These are phyloP conservation scores for Fraxinus latifolia DNA, from an alignment of 305 asterid species.

Conservation along the genomic window DNA sequence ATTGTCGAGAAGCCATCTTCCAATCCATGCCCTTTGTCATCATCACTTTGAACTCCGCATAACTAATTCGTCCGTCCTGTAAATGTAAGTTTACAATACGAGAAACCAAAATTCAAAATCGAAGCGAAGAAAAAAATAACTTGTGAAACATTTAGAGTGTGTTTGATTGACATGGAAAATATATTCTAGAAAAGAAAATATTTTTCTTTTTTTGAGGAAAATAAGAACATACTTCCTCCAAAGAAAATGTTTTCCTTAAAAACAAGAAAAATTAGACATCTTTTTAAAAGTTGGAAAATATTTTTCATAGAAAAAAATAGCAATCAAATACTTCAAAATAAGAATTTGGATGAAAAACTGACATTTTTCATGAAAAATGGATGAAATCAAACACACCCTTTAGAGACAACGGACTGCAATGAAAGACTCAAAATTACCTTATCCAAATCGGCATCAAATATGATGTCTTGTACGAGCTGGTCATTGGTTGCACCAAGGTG, in stretches of 20 bases:
- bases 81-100: neutral
- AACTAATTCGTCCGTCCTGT: slow-evolving; percentile 81
- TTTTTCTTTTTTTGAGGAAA: too few relatives aligned
- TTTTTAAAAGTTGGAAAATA: too few relatives aligned
- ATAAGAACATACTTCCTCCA: too few relatives aligned
- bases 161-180: too few relatives aligned
- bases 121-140: neutral
- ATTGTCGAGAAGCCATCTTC: slow-evolving; percentile 89
- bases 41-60: slow-evolving; percentile 73
- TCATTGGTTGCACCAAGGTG: slow-evolving; percentile 46
- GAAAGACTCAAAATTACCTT: slow-evolving; percentile 42
- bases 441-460: slow-evolving; percentile 77
- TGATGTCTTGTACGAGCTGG: slow-evolving; percentile 62
- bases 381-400: too few relatives aligned
- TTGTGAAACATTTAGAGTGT: neutral
- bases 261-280: too few relatives aligned
- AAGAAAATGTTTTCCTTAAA: too few relatives aligned
- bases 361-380: too few relatives aligned
- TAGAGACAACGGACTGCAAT: neutral
- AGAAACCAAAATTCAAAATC: neutral
- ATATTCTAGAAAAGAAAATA: too few relatives aligned
- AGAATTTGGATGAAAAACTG: too few relatives aligned
- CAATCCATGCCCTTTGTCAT: slow-evolving; percentile 85
- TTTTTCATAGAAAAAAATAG: too few relatives aligned
- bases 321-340: too few relatives aligned